Evolutionary conservation across 441 rosid genomes (phyloP).

Genomic region (Gossypium schwendimanii): DNA sequence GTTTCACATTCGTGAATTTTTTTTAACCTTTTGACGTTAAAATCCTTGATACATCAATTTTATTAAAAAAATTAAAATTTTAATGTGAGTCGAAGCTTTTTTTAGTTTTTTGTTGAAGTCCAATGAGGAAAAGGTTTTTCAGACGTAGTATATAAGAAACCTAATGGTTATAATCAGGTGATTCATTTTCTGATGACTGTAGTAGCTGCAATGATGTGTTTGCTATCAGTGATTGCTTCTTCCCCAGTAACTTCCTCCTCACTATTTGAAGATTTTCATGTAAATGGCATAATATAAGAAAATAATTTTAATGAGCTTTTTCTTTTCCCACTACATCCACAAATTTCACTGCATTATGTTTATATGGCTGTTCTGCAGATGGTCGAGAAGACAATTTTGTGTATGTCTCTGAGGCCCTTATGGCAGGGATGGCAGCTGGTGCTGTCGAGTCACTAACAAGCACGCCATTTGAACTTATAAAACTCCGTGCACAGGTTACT

Average conservation of each 20-base stretch:
- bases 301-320: background rate
- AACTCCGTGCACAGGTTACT: slow-evolving; percentile 69
- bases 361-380: slow-evolving; percentile 32
- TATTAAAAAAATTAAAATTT: background rate
- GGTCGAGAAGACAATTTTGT: slow-evolving; percentile 71
- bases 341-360: background rate
- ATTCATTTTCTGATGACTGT: background rate
- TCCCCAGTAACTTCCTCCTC: background rate
- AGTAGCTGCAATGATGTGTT: background rate
- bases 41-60: background rate
- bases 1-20: background rate
- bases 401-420: slow-evolving; percentile 56
- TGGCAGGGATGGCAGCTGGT: slow-evolving; percentile 79
- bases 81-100: background rate
- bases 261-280: background rate
- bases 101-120: background rate
- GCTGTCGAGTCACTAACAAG: slow-evolving; percentile 55
- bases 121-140: background rate
- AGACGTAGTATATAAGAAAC: background rate
- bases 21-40: background rate
- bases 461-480: slow-evolving; percentile 79
- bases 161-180: background rate
- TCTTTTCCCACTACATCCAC: background rate
- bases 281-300: background rate
- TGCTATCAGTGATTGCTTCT: background rate